Evolutionary conservation across 2,329 filamentous ascomycete genomes (phyloP).

Genomic region (Cryphonectria carpinicola): DNA sequence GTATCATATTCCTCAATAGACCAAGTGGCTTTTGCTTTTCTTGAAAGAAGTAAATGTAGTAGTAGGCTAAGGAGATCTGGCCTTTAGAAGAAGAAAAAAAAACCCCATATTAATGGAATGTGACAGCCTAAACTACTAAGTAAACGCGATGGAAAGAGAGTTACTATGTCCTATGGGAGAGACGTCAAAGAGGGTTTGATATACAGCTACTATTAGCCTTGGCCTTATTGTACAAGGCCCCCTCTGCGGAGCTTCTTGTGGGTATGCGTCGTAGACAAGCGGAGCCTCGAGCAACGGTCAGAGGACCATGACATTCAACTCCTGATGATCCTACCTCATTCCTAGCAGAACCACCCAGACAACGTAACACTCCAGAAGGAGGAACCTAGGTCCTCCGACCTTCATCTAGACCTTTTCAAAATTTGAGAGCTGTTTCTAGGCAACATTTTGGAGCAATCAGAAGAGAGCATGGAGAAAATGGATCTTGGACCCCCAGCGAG

Average conservation of each 20-base stretch:
- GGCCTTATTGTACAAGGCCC: background rate
- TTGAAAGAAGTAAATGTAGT: too few species aligned
- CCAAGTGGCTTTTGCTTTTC: background rate
- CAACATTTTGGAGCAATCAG: background rate
- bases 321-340: background rate
- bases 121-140: background rate
- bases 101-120: background rate
- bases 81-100: too few species aligned
- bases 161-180: too few species aligned
- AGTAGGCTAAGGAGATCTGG: too few species aligned
- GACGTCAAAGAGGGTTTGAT: too few species aligned
- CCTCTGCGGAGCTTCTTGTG: background rate
- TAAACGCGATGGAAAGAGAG: too few species aligned
- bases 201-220: too few species aligned
- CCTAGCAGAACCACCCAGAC: background rate
- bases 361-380: background rate
- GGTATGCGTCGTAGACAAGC: background rate
- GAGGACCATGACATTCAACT: background rate
- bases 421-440: background rate
- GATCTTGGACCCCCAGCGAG: background rate
- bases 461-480: background rate
- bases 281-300: background rate
- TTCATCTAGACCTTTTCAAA: background rate
- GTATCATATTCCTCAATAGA: background rate
- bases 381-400: background rate